These are phyloP conservation scores for Russula vinacea DNA, from an alignment of 768 basidiomycete genomes.

Conservation along the genomic window DNA sequence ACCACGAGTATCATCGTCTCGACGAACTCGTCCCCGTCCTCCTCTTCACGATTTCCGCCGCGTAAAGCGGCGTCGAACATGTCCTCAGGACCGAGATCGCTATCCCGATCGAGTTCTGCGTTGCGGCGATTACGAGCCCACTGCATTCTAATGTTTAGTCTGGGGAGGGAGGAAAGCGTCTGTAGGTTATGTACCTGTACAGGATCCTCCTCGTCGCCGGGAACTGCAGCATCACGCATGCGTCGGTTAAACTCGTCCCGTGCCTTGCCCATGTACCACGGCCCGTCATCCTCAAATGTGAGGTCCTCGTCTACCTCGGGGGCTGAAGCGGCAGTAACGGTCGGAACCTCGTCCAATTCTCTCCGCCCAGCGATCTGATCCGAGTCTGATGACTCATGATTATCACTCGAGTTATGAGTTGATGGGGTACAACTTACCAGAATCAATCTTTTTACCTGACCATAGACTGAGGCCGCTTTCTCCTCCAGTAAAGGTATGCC, in stretches of 20 bases:
- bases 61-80: constrained; percentile 70
- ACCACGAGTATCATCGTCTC: constrained; percentile 79
- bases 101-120: constrained; percentile 67
- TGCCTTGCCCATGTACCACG: constrained; percentile 83
- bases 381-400: neutral
- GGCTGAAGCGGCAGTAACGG: constrained; percentile 4
- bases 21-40: constrained; percentile 63
- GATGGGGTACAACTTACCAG: constrained; percentile 35
- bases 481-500: constrained; percentile 65
- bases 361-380: constrained; percentile 17
- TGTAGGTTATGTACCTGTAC: constrained; percentile 50
- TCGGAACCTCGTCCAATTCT: constrained; percentile 26
- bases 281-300: constrained; percentile 52
- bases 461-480: constrained; percentile 65
- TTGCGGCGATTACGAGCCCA: constrained; percentile 76
- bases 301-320: constrained; percentile 34
- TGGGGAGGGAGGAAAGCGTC: neutral
- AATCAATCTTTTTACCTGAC: constrained; percentile 51
- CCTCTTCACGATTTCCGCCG: constrained; percentile 58
- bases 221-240: constrained; percentile 42
- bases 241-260: constrained; percentile 71
- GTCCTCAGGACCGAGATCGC: constrained; percentile 77
- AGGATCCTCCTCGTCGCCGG: constrained; percentile 63
- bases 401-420: neutral
- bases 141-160: constrained; percentile 37